A percentile compares a stretch with the other conserved stretches of the same genome.
These are phyloP conservation scores for Porphyra umbilicalis DNA, from an alignment of 31 red algal species.

Conservation along the genomic window DNA sequence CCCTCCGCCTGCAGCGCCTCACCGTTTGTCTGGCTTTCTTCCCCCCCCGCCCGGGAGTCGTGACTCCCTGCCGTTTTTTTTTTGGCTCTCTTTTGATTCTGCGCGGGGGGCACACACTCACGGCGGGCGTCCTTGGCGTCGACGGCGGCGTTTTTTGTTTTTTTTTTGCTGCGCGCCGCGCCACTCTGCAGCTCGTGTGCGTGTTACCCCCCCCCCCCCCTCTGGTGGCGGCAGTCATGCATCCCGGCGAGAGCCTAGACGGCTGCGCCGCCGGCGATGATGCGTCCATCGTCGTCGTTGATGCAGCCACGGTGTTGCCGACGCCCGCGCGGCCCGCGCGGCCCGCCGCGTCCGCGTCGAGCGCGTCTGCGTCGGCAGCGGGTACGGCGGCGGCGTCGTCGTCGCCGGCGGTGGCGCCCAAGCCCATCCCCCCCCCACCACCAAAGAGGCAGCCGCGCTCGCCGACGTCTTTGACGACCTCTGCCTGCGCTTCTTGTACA, in stretches of 20 bases:
- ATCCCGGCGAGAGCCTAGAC: not conserved
- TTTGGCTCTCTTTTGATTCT: too few relatives aligned
- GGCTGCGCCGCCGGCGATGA: not conserved
- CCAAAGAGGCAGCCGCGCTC: not conserved
- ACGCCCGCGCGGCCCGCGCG: not conserved
- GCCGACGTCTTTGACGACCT: slow-evolving; percentile 76
- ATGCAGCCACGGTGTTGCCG: not conserved
- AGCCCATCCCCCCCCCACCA: not conserved
- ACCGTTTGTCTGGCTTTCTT: too few relatives aligned
- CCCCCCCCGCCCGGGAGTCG: too few relatives aligned
- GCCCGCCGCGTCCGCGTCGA: not conserved
- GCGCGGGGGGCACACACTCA: too few relatives aligned
- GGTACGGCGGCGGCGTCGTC: not conserved
- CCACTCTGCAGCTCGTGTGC: too few relatives aligned
- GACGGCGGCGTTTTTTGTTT: too few relatives aligned
- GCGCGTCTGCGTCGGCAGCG: too few relatives aligned
- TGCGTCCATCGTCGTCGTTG: not conserved
- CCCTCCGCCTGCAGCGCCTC: too few relatives aligned
- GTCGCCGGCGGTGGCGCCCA: not conserved
- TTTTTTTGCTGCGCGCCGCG: too few relatives aligned
- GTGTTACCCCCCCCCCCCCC: too few relatives aligned
- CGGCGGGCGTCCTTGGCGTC: too few relatives aligned
- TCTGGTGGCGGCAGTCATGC: not conserved
- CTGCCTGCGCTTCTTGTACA: slow-evolving; percentile 81
- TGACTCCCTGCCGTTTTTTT: too few relatives aligned